These are phyloP conservation scores for Plectosphaerella cucumerina DNA, from an alignment of 2,329 filamentous ascomycete species.

Conservation along the genomic window DNA sequence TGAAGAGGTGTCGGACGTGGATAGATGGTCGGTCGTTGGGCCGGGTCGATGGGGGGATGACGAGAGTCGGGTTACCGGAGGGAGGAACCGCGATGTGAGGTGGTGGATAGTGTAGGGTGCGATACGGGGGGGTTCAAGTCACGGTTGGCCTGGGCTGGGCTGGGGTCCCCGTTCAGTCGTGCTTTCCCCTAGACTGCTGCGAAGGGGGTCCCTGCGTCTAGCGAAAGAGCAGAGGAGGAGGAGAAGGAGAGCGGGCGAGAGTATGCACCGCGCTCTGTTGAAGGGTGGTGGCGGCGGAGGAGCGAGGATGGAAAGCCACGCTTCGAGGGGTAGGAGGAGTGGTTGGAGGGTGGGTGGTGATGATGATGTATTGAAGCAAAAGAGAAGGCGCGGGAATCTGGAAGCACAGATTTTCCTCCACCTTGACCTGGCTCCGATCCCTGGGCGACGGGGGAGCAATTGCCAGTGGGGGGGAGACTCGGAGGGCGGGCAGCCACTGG, in stretches of 20 bases:
- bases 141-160: neutral
- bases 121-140: neutral
- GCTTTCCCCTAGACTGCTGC: constrained; percentile 8
- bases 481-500: neutral
- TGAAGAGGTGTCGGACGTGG: neutral
- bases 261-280: neutral
- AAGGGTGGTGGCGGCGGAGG: neutral
- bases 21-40: too few species aligned
- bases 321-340: constrained; percentile 8
- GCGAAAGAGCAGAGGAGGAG: constrained; percentile 14
- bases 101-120: neutral
- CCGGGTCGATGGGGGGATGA: neutral
- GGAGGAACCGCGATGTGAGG: neutral
- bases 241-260: constrained; percentile 8
- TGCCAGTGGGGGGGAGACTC: too few species aligned
- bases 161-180: constrained; percentile 3
- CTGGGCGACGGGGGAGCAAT: neutral
- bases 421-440: neutral
- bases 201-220: constrained; percentile 13
- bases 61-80: neutral
- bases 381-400: constrained; percentile 11
- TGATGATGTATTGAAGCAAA: constrained; percentile 11
- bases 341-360: constrained; percentile 11
- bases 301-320: constrained; percentile 3
- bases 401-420: constrained; percentile 1